Evolutionary conservation across 1,284 basidiomycete genomes (phyloP), one percentile per base, ranked within the genome.

Genomic region (Chalciporus sp.): DNA sequence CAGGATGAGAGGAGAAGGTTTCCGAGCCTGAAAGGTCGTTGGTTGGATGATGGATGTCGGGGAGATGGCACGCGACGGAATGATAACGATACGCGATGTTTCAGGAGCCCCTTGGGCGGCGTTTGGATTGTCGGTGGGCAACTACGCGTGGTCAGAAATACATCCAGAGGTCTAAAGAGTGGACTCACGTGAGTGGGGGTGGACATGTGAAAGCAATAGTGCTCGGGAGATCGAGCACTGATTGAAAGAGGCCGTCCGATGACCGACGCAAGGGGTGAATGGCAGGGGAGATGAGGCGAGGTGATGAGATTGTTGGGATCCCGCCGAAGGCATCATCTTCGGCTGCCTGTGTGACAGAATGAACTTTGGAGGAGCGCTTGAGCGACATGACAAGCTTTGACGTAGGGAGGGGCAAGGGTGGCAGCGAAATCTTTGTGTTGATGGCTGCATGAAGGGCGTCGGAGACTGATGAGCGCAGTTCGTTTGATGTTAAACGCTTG

Each of bases 1-100:
- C 95, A 98, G 7, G 92, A 95, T 3, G 91, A 94, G 28, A 99
- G 73, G 44, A 91, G 81, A 33, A 99, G 71, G 70, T 98, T 98
- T n/a, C 96, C 96, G 1, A 98, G 71, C 35, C 61, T 69, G 23
- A 74, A 69, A 27, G 58, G 64, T 42, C 47, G 55, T 45, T 49
- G 49, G 19, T 41, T 56, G 16, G 26, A 2, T 14, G 29, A 9
- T 5, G 14, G 37, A 39, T 49, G 47, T 41, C 45, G 49, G 23
- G 58, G 27, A 11, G 53, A 28, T 39, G 52, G 17, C 8, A 37
- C 35, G 17, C 2, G 35, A 45, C 43, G 19, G 47, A 39, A 46
- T 3, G 61, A 42, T 42, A 35, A 61, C 2, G 55, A 47, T 11
- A 44, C 1, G 17, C 59, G 57, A 39, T 35, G 42, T 37, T 42